A percentile compares a stretch with the other conserved stretches of the same genome.
Conservation (phyloP, 2,329 filamentous ascomycete genomes). For the Lecanicillium sp. region DNA sequence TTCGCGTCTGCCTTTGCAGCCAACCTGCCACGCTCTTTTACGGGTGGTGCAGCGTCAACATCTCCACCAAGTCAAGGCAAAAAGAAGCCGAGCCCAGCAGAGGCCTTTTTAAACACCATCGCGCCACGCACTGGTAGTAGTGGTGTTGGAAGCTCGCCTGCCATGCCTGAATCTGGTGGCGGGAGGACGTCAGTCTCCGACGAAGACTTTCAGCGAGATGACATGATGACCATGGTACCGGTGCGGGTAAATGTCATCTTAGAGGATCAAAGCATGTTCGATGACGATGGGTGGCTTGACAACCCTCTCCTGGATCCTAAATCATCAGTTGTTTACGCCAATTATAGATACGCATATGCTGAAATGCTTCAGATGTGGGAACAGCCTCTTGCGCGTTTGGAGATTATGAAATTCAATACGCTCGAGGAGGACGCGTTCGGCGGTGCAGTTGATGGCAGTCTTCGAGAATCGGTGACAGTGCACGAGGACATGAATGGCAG, state of each 20-base stretch:
- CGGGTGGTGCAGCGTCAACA: slow-evolving; percentile 26
- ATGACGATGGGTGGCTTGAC: slow-evolving; percentile 58
- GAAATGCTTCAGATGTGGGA: slow-evolving; percentile 61
- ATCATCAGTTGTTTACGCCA: slow-evolving; percentile 41
- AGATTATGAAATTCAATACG: slow-evolving; percentile 62
- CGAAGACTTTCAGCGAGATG: slow-evolving; percentile 41
- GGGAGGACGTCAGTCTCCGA: slow-evolving; percentile 45
- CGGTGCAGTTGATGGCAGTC: slow-evolving; percentile 21
- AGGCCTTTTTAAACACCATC: slow-evolving; percentile 48
- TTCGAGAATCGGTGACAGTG: slow-evolving; percentile 27
- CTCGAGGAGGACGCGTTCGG: slow-evolving; percentile 38
- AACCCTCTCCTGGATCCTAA: slow-evolving; percentile 48
- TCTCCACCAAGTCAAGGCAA: slow-evolving; percentile 34
- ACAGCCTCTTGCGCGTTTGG: slow-evolving; percentile 52
- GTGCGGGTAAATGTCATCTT: slow-evolving; percentile 44
- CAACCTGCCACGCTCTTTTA: slow-evolving; percentile 42
- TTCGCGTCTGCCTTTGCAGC: slow-evolving; percentile 47
- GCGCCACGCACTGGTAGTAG: slow-evolving; percentile 39
- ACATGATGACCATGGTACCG: slow-evolving; percentile 38
- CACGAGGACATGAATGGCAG: slow-evolving; percentile 29
- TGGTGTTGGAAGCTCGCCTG: slow-evolving; percentile 39
- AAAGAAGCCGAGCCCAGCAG: slow-evolving; percentile 54
- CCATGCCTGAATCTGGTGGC: slow-evolving; percentile 35
- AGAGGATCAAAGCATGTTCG: slow-evolving; percentile 56
- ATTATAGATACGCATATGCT: slow-evolving; percentile 58